Evolutionary conservation across 1,139 yeast species (phyloP).

Genomic region (Debaryomyces fabryi): DNA sequence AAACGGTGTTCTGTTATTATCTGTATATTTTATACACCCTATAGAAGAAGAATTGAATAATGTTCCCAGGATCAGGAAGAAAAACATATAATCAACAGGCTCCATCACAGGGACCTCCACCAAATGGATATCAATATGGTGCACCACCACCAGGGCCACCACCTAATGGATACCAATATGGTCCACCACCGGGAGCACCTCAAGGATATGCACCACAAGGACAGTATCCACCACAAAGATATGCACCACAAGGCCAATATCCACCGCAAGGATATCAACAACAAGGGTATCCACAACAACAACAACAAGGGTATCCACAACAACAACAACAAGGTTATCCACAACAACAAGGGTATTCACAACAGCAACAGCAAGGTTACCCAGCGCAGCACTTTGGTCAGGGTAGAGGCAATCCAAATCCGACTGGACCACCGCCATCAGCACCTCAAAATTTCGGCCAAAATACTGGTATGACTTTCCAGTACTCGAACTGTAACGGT

Average conservation of each 20-base stretch:
- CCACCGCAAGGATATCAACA: constrained; percentile 15
- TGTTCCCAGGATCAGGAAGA: constrained; percentile 43
- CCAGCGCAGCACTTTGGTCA: constrained; percentile 12
- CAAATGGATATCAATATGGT: constrained; percentile 10
- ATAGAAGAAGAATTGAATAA: constrained; percentile 10
- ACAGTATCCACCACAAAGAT: constrained; percentile 13
- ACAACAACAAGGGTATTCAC: neutral
- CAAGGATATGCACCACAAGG: constrained; percentile 17
- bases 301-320: constrained; percentile 17
- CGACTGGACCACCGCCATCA: constrained; percentile 31
- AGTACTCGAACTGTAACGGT: constrained; percentile 79
- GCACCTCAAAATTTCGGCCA: constrained; percentile 38
- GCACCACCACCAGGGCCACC: constrained; percentile 26
- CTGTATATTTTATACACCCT: neutral
- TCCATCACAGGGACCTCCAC: constrained; percentile 26
- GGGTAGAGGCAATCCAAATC: constrained; percentile 9
- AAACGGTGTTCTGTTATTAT: neutral
- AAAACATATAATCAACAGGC: constrained; percentile 20
- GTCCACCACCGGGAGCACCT: constrained; percentile 16
- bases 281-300: constrained; percentile 12
- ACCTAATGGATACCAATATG: constrained; percentile 11
- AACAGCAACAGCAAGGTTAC: constrained; percentile 12
- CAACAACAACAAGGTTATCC: neutral
- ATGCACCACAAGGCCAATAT: constrained; percentile 13
- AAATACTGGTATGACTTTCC: constrained; percentile 44